A percentile compares a stretch with the other conserved stretches of the same genome.
These are phyloP conservation scores for Coccinonectria pachysandricola DNA, from an alignment of 2,329 filamentous ascomycete genomes.

Conservation along the genomic window DNA sequence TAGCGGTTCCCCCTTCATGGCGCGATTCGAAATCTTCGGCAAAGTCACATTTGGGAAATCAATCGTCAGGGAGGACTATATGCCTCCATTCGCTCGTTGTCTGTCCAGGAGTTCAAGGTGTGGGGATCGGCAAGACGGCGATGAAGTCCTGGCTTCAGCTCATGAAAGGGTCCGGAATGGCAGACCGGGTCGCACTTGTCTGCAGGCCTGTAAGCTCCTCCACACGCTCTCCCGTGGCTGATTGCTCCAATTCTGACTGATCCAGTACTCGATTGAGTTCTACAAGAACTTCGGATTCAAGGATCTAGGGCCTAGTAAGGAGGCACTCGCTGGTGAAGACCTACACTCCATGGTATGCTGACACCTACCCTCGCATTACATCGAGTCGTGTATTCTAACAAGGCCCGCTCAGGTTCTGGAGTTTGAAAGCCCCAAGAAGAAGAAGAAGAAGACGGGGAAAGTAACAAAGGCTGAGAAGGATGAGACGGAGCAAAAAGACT, in stretches of 20 bases:
- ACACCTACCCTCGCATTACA: no score
- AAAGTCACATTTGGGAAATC: slow-evolving; percentile 51
- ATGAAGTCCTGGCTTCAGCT: slow-evolving; percentile 69
- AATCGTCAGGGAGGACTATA: slow-evolving; percentile 62
- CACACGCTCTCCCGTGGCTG: no score
- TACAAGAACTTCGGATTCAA: slow-evolving; percentile 70
- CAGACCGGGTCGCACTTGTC: slow-evolving; percentile 64
- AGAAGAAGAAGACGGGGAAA: slow-evolving; percentile 18
- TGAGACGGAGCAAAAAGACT: no score
- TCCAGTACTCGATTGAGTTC: slow-evolving; percentile 55
- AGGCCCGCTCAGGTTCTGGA: slow-evolving; percentile 12
- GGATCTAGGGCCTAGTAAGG: slow-evolving; percentile 57
- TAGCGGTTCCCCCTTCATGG: slow-evolving; percentile 65
- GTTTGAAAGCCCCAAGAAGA: slow-evolving; percentile 13
- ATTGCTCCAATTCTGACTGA: slow-evolving; percentile 7
- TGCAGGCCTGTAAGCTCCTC: slow-evolving; percentile 52
- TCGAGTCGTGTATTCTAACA: no score
- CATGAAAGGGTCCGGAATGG: slow-evolving; percentile 59
- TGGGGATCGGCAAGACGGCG: slow-evolving; percentile 63
- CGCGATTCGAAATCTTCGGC: slow-evolving; percentile 32
- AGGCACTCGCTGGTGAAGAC: slow-evolving; percentile 64
- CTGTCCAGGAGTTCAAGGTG: slow-evolving; percentile 61
- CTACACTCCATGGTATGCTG: slow-evolving; percentile 70
- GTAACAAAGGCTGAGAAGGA: no score
- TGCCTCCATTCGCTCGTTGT: slow-evolving; percentile 78